These are phyloP conservation scores for Sclerotinia borealis DNA, from an alignment of 2,329 filamentous ascomycete genomes.

Conservation along the genomic window DNA sequence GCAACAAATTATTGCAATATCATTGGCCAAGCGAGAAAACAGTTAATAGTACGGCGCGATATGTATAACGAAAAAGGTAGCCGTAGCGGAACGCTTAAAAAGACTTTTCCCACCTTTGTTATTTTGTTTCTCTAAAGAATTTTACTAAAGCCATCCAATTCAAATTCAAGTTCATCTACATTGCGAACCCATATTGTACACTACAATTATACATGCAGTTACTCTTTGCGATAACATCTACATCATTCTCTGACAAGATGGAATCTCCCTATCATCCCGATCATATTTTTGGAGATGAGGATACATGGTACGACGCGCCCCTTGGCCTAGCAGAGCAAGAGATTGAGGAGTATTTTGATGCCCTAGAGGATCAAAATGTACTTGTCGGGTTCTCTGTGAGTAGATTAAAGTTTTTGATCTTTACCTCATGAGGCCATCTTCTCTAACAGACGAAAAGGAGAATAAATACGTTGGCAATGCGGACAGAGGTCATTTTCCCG, in stretches of 20 bases:
- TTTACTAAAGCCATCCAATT: neutral
- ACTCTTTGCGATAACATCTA: neutral
- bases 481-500: neutral
- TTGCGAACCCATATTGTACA: neutral
- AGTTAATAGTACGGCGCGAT: too few relatives aligned
- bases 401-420: neutral
- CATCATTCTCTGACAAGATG: neutral
- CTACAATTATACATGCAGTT: neutral
- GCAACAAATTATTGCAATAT: neutral
- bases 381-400: neutral
- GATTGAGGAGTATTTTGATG: neutral
- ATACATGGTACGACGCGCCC: neutral
- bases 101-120: neutral
- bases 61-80: too few relatives aligned
- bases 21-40: too few relatives aligned
- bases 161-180: neutral
- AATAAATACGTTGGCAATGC: neutral
- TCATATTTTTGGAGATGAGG: neutral
- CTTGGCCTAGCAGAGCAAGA: neutral
- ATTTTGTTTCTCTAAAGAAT: neutral
- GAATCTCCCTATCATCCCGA: neutral
- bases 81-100: neutral
- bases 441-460: neutral
- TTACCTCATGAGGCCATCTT: neutral
- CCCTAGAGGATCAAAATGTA: neutral